phyloP scores from a whole-genome alignment of 257 asterid genomes.

The Misopates orontium region DNA sequence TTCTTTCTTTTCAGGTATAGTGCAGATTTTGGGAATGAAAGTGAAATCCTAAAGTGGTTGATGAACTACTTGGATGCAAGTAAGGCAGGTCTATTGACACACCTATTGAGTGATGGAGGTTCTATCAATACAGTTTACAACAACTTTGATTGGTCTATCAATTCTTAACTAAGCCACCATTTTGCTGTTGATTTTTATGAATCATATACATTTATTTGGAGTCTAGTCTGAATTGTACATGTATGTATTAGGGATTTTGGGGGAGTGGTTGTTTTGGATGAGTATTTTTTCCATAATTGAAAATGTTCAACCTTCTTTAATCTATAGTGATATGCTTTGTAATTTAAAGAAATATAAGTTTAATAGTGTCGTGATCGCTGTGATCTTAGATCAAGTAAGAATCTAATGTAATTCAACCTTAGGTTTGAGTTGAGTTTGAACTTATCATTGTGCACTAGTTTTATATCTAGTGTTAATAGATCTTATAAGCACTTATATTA shows the following conservation, averaged over 20 bases:
- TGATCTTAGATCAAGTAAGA: too few species aligned
- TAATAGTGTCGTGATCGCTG: too few species aligned
- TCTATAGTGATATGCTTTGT: not conserved
- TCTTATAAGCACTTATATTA: too few species aligned
- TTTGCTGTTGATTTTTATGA: not conserved
- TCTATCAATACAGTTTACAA: conserved; percentile 60
- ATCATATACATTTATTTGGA: not conserved
- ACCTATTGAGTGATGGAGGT: conserved; percentile 71
- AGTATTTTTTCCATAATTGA: not conserved
- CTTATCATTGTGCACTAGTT: too few species aligned
- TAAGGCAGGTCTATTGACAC: conserved; percentile 85
- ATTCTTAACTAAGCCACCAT: conserved; percentile 38
- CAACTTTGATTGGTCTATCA: conserved; percentile 74
- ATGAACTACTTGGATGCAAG: conserved; percentile 71
- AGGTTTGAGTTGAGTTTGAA: too few species aligned
- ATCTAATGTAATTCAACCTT: too few species aligned
- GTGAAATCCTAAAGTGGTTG: conserved; percentile 66
- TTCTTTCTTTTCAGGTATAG: conserved; percentile 60
- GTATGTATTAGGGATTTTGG: too few species aligned
- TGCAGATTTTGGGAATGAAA: conserved; percentile 85
- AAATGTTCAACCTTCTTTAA: not conserved
- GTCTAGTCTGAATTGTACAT: too few species aligned
- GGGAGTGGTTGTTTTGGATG: not conserved
- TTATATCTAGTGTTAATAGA: too few species aligned
- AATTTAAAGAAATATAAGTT: not conserved